Conservation (phyloP, 2,329 filamentous ascomycete species). For the Pseudogymnoascus sp. region DNA sequence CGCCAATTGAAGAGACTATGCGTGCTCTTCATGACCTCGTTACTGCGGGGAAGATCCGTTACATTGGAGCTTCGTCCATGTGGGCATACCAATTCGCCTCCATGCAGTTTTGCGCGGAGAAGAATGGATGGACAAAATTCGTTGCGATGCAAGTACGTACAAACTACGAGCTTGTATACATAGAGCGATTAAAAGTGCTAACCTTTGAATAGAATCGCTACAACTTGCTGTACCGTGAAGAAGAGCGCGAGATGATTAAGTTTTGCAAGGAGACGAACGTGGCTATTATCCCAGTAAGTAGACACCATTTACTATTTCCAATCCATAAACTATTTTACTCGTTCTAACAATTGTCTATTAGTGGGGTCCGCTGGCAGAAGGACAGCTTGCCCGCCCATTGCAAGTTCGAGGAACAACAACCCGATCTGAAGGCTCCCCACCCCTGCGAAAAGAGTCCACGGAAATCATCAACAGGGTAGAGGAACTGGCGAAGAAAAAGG, state of each 20-base stretch:
- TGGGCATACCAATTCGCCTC: constrained; percentile 42
- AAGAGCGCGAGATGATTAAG: constrained; percentile 41
- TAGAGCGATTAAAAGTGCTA: neutral
- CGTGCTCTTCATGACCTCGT: constrained; percentile 54
- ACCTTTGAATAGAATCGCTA: constrained; percentile 41
- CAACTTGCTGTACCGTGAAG: constrained; percentile 50
- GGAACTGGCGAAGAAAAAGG: constrained; percentile 49
- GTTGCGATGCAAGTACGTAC: constrained; percentile 38
- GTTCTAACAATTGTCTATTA: constrained; percentile 9
- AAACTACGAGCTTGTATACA: neutral
- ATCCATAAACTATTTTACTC: neutral
- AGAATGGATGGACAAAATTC: constrained; percentile 49
- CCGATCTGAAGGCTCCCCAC: constrained; percentile 15
- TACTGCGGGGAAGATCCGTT: constrained; percentile 48
- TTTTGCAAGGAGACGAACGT: constrained; percentile 39
- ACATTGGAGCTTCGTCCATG: constrained; percentile 46
- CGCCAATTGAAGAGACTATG: constrained; percentile 54
- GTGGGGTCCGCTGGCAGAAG: constrained; percentile 31
- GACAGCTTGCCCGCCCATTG: constrained; percentile 28
- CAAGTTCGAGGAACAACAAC: constrained; percentile 20
- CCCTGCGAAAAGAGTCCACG: constrained; percentile 15
- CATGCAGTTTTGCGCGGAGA: constrained; percentile 45
- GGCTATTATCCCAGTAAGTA: constrained; percentile 32
- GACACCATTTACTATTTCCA: neutral
- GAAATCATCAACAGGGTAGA: constrained; percentile 48